phyloP scores from a whole-genome alignment of 202 grass and related monocot species.

The Brachypodium distachyon region DNA sequence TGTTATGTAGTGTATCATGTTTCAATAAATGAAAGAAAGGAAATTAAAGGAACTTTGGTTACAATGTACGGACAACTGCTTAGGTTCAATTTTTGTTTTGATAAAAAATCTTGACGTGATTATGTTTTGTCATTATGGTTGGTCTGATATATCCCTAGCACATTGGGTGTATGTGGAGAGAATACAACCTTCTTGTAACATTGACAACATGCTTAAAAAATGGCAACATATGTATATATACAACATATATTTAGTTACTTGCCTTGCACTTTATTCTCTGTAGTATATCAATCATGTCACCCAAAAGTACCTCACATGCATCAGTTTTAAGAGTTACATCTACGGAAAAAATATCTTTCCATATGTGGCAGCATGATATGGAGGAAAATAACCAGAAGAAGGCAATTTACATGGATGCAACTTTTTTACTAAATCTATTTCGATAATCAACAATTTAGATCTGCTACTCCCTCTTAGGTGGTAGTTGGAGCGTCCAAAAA shows the following conservation, averaged over 20 bases:
- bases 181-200: not conserved
- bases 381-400: not conserved
- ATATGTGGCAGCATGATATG: not conserved
- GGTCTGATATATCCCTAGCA: not conserved
- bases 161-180: not conserved
- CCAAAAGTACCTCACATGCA: not conserved
- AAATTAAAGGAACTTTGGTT: not conserved
- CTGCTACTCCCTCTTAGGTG: not conserved
- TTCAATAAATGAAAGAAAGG: not conserved
- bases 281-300: not conserved
- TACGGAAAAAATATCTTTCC: not conserved
- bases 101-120: not conserved
- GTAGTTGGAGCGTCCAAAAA: not conserved
- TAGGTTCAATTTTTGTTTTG: not conserved
- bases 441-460: not conserved
- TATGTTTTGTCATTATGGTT: not conserved
- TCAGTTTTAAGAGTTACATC: not conserved
- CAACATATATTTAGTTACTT: not conserved
- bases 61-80: not conserved
- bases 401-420: not conserved
- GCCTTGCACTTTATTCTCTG: not conserved
- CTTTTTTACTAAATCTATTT: not conserved
- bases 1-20: not conserved
- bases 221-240: not conserved
- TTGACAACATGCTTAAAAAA: not conserved